Percentiles rank a stretch among this genome's conserved stretches.
These are phyloP conservation scores for Lactuca sativa DNA, from an alignment of 129 eudicot species.

Conservation along the genomic window DNA sequence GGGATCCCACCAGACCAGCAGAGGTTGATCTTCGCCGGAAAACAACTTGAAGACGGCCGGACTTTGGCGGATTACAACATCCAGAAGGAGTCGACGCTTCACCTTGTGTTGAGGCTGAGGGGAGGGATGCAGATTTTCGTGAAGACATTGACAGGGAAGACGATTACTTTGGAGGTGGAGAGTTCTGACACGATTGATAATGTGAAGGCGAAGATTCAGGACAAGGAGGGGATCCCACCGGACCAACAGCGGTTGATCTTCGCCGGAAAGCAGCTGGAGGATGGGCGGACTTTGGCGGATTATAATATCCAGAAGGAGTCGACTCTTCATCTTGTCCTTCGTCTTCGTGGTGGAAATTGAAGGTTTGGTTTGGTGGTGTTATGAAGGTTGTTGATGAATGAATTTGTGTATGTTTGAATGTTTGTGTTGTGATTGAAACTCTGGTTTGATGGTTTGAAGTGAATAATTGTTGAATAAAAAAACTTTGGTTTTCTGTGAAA, in stretches of 20 bases:
- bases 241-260: background rate
- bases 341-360: slow-evolving; percentile 2
- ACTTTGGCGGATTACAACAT: slow-evolving; percentile 3
- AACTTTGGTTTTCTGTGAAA: background rate
- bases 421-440: background rate
- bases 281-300: slow-evolving; percentile 5
- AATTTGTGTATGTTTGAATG: background rate
- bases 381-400: background rate
- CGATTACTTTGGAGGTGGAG: slow-evolving; percentile 9
- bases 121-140: slow-evolving; percentile 8
- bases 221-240: background rate
- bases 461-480: background rate
- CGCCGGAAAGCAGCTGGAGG: slow-evolving; percentile 4
- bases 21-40: slow-evolving; percentile 4
- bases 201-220: background rate
- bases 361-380: background rate
- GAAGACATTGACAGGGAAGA: background rate
- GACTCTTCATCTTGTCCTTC: slow-evolving; percentile 5
- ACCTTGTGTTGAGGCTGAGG: background rate
- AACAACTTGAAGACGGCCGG: background rate
- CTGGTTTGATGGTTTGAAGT: background rate
- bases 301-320: slow-evolving; percentile 15
- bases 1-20: background rate
- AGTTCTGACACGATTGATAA: background rate
- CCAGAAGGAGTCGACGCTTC: slow-evolving; percentile 10